These are phyloP conservation scores for Paraphaeosphaeria minitans DNA, from an alignment of 2,329 filamentous ascomycete genomes.

Conservation along the genomic window DNA sequence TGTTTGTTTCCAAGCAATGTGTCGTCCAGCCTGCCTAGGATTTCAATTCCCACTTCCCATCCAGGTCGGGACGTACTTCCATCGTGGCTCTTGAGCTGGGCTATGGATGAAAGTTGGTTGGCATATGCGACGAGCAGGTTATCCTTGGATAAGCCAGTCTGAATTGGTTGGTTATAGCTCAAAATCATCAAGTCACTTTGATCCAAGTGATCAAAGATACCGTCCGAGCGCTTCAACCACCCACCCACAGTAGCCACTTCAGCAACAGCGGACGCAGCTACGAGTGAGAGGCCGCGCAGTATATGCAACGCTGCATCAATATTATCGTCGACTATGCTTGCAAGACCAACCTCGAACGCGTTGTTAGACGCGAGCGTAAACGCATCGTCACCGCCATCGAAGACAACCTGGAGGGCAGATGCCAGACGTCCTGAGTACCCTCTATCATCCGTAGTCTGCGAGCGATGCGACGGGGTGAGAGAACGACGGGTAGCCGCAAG, in stretches of 20 bases:
- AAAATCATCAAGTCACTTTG: constrained; percentile 85
- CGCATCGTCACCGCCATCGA: constrained; percentile 66
- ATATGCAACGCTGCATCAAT: constrained; percentile 76
- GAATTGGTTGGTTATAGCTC: constrained; percentile 57
- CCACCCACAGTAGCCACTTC: constrained; percentile 83
- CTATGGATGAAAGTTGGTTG: constrained; percentile 60
- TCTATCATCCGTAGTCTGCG: constrained; percentile 58
- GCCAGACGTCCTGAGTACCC: constrained; percentile 77
- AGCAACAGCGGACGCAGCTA: constrained; percentile 75
- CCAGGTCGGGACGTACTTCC: constrained; percentile 61
- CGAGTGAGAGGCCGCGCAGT: constrained; percentile 78
- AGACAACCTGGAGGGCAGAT: constrained; percentile 68
- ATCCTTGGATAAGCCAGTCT: constrained; percentile 69
- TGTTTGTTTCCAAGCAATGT: constrained; percentile 71
- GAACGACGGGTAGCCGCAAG: constrained; percentile 53
- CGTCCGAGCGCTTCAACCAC: constrained; percentile 68
- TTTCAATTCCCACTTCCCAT: constrained; percentile 87
- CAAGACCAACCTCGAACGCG: constrained; percentile 78
- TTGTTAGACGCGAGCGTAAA: constrained; percentile 79
- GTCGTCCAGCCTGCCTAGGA: constrained; percentile 81
- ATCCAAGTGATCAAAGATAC: constrained; percentile 71
- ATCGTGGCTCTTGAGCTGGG: constrained; percentile 46
- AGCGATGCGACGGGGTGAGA: constrained; percentile 46
- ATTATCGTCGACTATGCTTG: constrained; percentile 82
- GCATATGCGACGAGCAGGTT: constrained; percentile 79